Conservation (phyloP, 371 early-diverging fungal species). For the Conidiobolus incongruus region DNA sequence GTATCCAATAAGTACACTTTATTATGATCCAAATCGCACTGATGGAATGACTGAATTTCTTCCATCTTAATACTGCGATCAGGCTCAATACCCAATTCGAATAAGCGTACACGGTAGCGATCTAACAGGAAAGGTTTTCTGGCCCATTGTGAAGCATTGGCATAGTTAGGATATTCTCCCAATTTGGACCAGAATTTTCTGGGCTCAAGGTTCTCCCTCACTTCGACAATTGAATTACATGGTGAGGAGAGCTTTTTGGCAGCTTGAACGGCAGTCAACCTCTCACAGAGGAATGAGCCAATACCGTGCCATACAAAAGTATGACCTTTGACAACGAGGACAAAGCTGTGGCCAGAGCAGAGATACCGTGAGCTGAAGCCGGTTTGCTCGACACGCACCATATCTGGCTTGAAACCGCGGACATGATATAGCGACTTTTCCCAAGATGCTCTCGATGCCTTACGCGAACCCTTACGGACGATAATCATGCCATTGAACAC, state of each 20-base stretch:
- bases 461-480: neutral
- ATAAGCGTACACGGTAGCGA: slow-evolving; percentile 1
- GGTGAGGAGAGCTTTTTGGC: neutral
- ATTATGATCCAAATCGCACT: neutral
- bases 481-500: slow-evolving; percentile 1
- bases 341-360: slow-evolving; percentile 3
- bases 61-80: neutral
- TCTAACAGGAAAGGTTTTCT: slow-evolving; percentile 3
- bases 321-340: neutral
- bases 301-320: slow-evolving; percentile 4
- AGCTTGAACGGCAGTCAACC: slow-evolving; percentile 3
- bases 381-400: slow-evolving; percentile 1
- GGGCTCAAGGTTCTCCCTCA: slow-evolving; percentile 3
- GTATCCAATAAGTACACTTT: neutral
- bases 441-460: neutral
- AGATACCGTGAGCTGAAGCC: neutral
- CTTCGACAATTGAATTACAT: neutral
- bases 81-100: neutral
- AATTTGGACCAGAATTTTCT: slow-evolving; percentile 1
- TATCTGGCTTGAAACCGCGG: neutral
- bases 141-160: slow-evolving; percentile 5
- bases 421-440: slow-evolving; percentile 3
- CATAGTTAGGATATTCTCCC: neutral
- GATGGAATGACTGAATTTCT: slow-evolving; percentile 1
- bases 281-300: slow-evolving; percentile 3